Percentiles rank a stretch among this genome's conserved stretches.
Conservation (phyloP, 352 stramenopile species). For the Elongisporangium anandrum region DNA sequence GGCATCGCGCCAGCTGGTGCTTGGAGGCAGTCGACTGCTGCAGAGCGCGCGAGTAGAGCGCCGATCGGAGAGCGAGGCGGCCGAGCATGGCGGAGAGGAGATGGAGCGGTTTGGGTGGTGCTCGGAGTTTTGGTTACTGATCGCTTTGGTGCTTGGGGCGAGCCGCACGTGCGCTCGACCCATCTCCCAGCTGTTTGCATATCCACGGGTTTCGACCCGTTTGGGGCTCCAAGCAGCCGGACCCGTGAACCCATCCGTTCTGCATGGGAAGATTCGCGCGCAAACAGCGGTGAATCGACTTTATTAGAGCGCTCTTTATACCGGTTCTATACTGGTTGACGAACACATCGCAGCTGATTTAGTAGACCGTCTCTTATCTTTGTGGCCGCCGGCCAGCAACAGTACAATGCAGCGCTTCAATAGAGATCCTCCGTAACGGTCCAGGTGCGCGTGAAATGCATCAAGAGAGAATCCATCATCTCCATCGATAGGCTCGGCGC, state of each 20-base stretch:
- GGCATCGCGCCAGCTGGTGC: constrained; percentile 1
- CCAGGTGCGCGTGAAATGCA: background rate
- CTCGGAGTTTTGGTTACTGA: background rate
- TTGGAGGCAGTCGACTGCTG: background rate
- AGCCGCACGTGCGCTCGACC: background rate
- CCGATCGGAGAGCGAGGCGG: constrained; percentile 15
- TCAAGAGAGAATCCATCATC: background rate
- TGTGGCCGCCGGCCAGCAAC: background rate
- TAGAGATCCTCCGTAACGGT: background rate
- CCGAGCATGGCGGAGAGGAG: constrained; percentile 16
- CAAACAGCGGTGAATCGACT: background rate
- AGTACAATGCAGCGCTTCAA: background rate
- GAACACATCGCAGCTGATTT: background rate
- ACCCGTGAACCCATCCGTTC: background rate
- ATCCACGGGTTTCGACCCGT: background rate
- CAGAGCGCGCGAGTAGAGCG: constrained; percentile 18
- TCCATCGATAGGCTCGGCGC: background rate
- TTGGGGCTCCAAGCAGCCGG: background rate
- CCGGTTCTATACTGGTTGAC: background rate
- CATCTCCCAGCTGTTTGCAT: background rate
- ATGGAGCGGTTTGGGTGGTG: background rate
- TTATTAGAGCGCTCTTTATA: background rate
- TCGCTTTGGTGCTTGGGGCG: background rate
- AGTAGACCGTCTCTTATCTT: background rate
- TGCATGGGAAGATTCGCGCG: background rate